Evolutionary conservation across 306 rosid species (phyloP).

Genomic region (Cucurbita ficifolia): DNA sequence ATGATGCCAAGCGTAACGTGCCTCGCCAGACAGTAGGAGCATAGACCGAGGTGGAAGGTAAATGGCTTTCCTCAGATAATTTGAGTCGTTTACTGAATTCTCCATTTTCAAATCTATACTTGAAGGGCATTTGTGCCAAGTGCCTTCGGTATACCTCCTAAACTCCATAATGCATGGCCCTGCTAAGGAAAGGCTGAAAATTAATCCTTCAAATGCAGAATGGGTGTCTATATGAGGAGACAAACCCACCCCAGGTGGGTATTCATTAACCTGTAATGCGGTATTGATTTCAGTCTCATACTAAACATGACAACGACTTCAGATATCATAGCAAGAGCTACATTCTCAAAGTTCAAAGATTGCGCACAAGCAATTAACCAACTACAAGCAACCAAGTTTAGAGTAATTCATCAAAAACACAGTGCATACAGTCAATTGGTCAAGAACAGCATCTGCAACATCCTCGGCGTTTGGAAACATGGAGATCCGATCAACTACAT

Average conservation of each 20-base stretch:
- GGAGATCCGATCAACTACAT: conserved; percentile 46
- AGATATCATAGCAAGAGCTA: background rate
- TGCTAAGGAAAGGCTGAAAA: conserved; percentile 88
- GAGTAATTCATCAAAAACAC: background rate
- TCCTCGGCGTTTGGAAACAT: conserved; percentile 24
- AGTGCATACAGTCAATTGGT: conserved; percentile 67
- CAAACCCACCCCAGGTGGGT: conserved; percentile 93
- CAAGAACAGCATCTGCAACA: conserved; percentile 35
- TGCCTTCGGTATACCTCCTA: conserved; percentile 44
- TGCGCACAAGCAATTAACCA: background rate
- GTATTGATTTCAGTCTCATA: conserved; percentile 11
- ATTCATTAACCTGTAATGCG: conserved; percentile 71
- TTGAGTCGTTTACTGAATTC: conserved; percentile 28
- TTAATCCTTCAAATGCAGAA: conserved; percentile 91
- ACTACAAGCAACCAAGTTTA: background rate
- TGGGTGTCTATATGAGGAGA: conserved; percentile 96
- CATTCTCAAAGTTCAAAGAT: background rate
- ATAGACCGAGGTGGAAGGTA: conserved; percentile 75
- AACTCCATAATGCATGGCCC: conserved; percentile 99
- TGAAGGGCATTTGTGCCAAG: conserved; percentile 26
- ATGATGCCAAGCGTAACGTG: conserved; percentile 86
- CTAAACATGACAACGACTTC: background rate
- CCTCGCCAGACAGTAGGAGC: conserved; percentile 78
- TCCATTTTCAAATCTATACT: conserved; percentile 17
- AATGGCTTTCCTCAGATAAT: conserved; percentile 41